A percentile compares a stretch with the other conserved stretches of the same genome.
Conservation (phyloP, 208 protist species). For the Acanthamoeba culbertsoni region DNA sequence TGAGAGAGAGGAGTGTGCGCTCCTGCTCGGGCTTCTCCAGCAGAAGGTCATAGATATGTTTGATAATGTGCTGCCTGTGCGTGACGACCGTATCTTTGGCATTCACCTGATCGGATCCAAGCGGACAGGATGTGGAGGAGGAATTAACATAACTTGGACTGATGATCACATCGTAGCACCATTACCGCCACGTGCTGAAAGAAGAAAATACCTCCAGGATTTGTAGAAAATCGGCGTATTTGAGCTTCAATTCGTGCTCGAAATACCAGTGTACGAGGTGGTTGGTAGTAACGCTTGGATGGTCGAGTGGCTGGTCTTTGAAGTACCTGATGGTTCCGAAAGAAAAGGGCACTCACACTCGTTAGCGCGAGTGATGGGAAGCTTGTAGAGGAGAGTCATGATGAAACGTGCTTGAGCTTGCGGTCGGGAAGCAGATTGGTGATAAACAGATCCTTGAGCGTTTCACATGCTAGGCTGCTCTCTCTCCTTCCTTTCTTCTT, state of each 20-base stretch:
- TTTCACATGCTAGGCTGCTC: conserved; percentile 39
- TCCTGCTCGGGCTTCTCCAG: conserved; percentile 67
- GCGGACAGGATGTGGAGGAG: no score
- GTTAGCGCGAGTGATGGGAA: background rate
- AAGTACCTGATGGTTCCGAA: background rate
- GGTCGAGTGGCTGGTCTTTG: background rate
- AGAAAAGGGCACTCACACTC: background rate
- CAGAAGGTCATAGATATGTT: conserved; percentile 59
- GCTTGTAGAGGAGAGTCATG: background rate
- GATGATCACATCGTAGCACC: no score
- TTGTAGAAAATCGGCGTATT: conserved; percentile 48
- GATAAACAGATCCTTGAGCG: conserved; percentile 21
- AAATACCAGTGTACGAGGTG: conserved; percentile 53
- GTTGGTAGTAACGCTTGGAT: background rate
- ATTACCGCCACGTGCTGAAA: background rate
- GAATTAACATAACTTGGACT: no score
- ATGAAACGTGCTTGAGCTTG: background rate
- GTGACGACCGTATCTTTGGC: conserved; percentile 33
- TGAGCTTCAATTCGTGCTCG: conserved; percentile 59
- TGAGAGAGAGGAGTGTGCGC: conserved; percentile 57
- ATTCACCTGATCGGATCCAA: background rate
- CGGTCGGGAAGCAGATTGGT: conserved; percentile 40
- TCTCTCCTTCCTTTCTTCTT: conserved; percentile 61
- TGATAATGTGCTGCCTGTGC: background rate
- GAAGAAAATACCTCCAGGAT: background rate